Conservation (phyloP, 176 grass and related monocot species). For the Juncus inflexus region DNA sequence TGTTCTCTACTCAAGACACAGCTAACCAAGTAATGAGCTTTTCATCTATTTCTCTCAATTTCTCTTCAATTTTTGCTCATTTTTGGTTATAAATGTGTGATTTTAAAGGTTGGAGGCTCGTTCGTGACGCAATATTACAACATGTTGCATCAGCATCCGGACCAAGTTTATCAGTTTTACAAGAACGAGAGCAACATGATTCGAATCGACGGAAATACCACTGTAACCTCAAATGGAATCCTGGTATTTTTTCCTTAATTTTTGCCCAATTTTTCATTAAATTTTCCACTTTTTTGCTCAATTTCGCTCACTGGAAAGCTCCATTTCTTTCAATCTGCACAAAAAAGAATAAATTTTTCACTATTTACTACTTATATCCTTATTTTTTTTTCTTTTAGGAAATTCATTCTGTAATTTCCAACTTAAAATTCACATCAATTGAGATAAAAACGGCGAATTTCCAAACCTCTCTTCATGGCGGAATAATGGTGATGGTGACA, state of each 20-base stretch:
- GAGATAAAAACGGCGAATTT: slow-evolving; percentile 88
- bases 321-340: too few relatives aligned
- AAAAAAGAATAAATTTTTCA: too few relatives aligned
- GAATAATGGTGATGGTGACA: slow-evolving; percentile 63
- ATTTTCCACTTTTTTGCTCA: neutral
- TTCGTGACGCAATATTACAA: slow-evolving; percentile 28
- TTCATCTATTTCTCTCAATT: neutral
- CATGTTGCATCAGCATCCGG: slow-evolving; percentile 16
- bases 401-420: slow-evolving; percentile 68
- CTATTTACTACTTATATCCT: too few relatives aligned
- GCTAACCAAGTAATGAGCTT: slow-evolving; percentile 8
- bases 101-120: slow-evolving; percentile 17
- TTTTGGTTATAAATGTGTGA: neutral
- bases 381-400: slow-evolving; percentile 34
- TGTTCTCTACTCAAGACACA: slow-evolving; percentile 14
- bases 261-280: neutral
- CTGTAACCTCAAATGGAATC: slow-evolving; percentile 11
- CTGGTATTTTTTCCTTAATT: slow-evolving; percentile 6
- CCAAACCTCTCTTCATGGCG: slow-evolving; percentile 47
- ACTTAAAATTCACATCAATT: slow-evolving; percentile 56
- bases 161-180: slow-evolving; percentile 29
- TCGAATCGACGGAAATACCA: slow-evolving; percentile 21
- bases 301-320: neutral
- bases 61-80: neutral
- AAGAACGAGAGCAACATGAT: slow-evolving; percentile 20